Base-by-base conservation (phyloP, 2,329 filamentous ascomycete species). In the Penicillium sp. region DNA sequence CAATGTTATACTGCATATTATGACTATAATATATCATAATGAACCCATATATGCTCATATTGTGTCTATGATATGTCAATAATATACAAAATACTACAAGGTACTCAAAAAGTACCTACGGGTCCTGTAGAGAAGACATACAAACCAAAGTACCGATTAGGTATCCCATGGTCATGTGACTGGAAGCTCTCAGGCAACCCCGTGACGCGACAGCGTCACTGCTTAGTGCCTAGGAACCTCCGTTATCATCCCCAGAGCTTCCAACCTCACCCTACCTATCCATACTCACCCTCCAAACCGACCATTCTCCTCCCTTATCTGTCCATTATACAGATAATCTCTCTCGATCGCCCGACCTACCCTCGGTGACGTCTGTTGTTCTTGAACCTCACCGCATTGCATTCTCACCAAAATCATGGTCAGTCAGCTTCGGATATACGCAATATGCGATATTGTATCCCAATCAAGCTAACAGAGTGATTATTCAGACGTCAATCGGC, bases 401-500 rank as follows among this genome's bases (percentile, higher is more conserved):
- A 53, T 52, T 10, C 41, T 56, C 40, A 55, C 50, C 43, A 57
- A 49, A 59, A 62, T 43, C 55, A 66, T 66, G 64, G 64, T 66
- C 40, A 48, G 53, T 46, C 21, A 38, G 34, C 27, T 53, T 39
- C n/a, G 19, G 27, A 56, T 46, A 13, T 29, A 19, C 44, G 25
- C 36, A 53, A 36, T 29, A n/a, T 27, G 36, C 33, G 23, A 46
- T 29, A 3, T 39, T 44, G 23, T 11, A 43, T 50, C 23, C 9
- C 25, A 19, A 50, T 23, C 31, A 55, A 58, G 57, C 61, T 65
- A 63, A 69, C 53, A 36, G 38, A 57, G 41, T 48, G 48, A 41
- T 21, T 38, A 38, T 48, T 29, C 60, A 99, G 94, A 99, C 94
- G 73, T 99, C 94, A 74, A 99, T 99, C 89, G 94, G 94, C 75